These are phyloP conservation scores for Dactylellina haptotyla DNA, from an alignment of 2,329 filamentous ascomycete species.

Conservation along the genomic window DNA sequence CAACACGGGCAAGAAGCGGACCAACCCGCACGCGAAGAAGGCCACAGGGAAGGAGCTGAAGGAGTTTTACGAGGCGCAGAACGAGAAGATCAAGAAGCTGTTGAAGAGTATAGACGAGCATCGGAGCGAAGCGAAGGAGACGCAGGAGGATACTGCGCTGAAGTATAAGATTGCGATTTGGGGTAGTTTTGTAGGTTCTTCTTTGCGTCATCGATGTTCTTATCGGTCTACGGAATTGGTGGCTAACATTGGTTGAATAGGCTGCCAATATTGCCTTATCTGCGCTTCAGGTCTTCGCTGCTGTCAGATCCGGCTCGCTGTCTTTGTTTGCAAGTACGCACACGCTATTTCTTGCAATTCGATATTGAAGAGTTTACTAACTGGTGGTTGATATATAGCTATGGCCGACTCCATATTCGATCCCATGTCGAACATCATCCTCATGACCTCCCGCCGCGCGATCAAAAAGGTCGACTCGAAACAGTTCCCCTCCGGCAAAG, in stretches of 20 bases:
- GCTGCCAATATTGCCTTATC: constrained; percentile 82
- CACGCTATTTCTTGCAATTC: not conserved
- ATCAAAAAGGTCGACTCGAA: constrained; percentile 85
- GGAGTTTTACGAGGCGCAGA: constrained; percentile 88
- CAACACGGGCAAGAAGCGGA: constrained; percentile 59
- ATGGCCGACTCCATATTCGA: constrained; percentile 90
- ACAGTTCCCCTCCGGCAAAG: constrained; percentile 90
- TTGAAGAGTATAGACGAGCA: constrained; percentile 95
- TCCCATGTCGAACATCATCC: constrained; percentile 84
- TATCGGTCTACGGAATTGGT: not conserved
- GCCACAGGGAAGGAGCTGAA: constrained; percentile 70
- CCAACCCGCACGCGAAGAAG: constrained; percentile 60
- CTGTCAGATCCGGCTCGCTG: constrained; percentile 85
- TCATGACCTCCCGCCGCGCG: constrained; percentile 87
- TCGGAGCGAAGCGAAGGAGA: constrained; percentile 79
- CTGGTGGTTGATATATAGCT: constrained; percentile 37
- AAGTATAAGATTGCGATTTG: constrained; percentile 70
- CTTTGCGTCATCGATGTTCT: not conserved
- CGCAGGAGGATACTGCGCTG: constrained; percentile 82
- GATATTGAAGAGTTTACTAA: constrained; percentile 4
- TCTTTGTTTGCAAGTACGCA: constrained; percentile 96
- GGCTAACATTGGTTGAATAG: constrained; percentile 13
- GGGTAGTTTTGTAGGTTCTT: constrained; percentile 62
- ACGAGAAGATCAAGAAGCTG: constrained; percentile 90
- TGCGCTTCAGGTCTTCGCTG: constrained; percentile 85